Percentiles rank a stretch among this genome's conserved stretches.
phyloP scores from a whole-genome alignment of 2,329 filamentous ascomycete species.

The Macroventuria anomochaeta region DNA sequence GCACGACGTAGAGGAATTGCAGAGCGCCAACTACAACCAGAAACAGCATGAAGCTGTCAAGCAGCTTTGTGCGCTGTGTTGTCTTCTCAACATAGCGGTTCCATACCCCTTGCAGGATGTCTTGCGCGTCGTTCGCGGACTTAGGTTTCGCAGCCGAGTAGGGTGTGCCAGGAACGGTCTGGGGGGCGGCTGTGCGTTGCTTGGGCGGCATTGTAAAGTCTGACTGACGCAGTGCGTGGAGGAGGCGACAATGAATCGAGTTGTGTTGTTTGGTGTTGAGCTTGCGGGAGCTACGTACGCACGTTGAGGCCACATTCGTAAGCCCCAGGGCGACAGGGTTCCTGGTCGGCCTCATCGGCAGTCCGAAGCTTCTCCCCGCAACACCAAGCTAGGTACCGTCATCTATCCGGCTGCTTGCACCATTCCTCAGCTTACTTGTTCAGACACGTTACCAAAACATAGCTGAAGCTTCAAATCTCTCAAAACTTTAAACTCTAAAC shows the following conservation, averaged over 20 bases:
- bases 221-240: conserved; percentile 1
- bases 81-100: conserved; percentile 80
- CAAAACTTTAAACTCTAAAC: not conserved
- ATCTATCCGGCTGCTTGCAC: conserved; percentile 6
- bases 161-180: conserved; percentile 25
- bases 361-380: conserved; percentile 25
- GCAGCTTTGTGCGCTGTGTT: conserved; percentile 87
- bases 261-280: conserved; percentile 16
- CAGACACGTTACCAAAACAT: not conserved
- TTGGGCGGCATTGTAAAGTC: conserved; percentile 42
- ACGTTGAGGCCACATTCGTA: conserved; percentile 37
- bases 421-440: not conserved
- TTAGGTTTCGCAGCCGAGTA: conserved; percentile 34
- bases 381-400: conserved; percentile 7
- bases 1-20: conserved; percentile 90
- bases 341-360: conserved; percentile 21
- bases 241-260: conserved; percentile 9
- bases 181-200: conserved; percentile 29
- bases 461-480: conserved; percentile 1
- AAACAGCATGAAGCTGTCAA: conserved; percentile 91
- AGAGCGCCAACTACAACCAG: conserved; percentile 83
- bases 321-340: conserved; percentile 14
- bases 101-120: conserved; percentile 74
- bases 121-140: conserved; percentile 49
- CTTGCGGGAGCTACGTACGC: conserved; percentile 18